Conservation (phyloP, 495 filamentous ascomycete species). For the Penicillium herquei region DNA sequence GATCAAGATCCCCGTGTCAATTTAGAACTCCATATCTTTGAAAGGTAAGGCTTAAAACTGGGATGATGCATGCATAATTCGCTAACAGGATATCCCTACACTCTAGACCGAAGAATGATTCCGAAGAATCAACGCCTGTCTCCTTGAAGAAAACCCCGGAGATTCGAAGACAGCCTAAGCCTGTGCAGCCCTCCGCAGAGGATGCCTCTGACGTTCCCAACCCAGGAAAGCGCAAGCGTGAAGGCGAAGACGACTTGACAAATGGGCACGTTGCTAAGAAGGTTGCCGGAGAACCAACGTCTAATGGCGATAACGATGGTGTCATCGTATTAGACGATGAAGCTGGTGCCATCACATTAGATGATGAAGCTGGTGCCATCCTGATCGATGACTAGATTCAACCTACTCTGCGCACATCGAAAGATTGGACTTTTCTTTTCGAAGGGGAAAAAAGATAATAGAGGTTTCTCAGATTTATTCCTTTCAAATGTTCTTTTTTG, state of each 20-base stretch:
- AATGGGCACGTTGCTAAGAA: conserved; percentile 48
- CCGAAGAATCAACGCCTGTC: conserved; percentile 45
- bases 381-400: conserved; percentile 62
- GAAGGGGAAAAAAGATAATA: background rate
- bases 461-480: conserved; percentile 1
- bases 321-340: conserved; percentile 56
- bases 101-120: conserved; percentile 25
- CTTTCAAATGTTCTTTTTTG: conserved; percentile 1
- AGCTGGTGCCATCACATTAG: too few relatives aligned
- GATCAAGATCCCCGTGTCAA: conserved; percentile 82
- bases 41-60: conserved; percentile 30
- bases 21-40: conserved; percentile 63
- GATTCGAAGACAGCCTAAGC: conserved; percentile 52
- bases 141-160: conserved; percentile 42
- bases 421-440: background rate
- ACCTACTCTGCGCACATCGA: background rate
- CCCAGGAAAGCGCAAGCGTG: conserved; percentile 45
- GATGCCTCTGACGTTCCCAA: conserved; percentile 14
- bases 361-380: conserved; percentile 57
- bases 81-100: conserved; percentile 9
- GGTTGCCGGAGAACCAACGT: conserved; percentile 27
- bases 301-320: conserved; percentile 34
- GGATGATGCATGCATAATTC: background rate
- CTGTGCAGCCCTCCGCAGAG: conserved; percentile 16
- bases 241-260: conserved; percentile 39